Conservation (phyloP, 2,329 filamentous ascomycete species). For the Cladosporium colombiae region DNA sequence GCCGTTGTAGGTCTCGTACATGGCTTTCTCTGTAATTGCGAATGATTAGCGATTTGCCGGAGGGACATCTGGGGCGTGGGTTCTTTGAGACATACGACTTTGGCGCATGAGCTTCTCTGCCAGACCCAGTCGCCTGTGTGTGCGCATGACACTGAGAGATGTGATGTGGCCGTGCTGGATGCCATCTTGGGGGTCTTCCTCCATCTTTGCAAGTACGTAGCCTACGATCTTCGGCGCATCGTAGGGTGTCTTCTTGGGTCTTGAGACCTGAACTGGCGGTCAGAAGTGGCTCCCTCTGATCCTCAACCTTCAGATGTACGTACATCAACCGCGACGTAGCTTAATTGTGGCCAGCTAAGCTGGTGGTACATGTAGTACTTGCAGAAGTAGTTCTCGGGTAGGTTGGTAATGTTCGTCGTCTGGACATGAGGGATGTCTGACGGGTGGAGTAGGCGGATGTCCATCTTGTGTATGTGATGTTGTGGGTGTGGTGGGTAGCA, state of each 20-base stretch:
- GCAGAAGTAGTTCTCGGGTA: constrained; percentile 99
- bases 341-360: constrained; percentile 95
- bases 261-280: constrained; percentile 57
- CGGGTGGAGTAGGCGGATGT: constrained; percentile 82
- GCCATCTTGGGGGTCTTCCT: constrained; percentile 91
- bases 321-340: constrained; percentile 89
- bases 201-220: constrained; percentile 99
- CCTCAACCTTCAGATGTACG: constrained; percentile 27
- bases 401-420: constrained; percentile 97
- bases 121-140: constrained; percentile 84
- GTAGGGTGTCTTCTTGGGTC: constrained; percentile 74
- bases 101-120: constrained; percentile 98
- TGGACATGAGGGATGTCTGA: constrained; percentile 90
- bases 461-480: constrained; percentile 57
- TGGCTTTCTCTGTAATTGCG: constrained; percentile 71
- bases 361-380: constrained; percentile 99
- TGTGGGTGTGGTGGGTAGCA: background rate
- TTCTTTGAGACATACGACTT: constrained; percentile 67
- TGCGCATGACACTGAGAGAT: constrained; percentile 91
- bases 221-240: constrained; percentile 97
- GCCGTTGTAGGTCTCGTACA: constrained; percentile 92
- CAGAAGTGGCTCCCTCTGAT: background rate
- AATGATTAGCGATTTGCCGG: background rate
- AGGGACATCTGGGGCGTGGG: background rate
- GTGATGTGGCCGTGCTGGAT: constrained; percentile 96